Evolutionary conservation across 2,329 filamentous ascomycete species (phyloP).

Genomic region (Pseudogymnoascus sp.): DNA sequence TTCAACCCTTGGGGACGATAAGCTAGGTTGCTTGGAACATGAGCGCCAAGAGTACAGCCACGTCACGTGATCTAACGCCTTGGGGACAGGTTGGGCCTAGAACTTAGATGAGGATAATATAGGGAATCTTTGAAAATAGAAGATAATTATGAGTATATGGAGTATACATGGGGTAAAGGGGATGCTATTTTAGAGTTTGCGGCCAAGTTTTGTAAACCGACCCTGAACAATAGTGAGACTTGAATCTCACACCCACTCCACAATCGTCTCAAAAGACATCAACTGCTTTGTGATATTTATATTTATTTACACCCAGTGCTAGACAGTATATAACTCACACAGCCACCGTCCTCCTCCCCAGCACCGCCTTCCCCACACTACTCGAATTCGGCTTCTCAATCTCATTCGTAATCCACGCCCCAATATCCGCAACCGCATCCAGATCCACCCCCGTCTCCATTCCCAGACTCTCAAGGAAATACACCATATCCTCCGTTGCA

Average conservation of each 20-base stretch:
- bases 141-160: neutral
- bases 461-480: conserved; percentile 66
- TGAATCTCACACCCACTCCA: neutral
- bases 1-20: conserved; percentile 9
- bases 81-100: rapidly evolving
- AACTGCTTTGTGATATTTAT: neutral
- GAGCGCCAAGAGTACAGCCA: conserved; percentile 7
- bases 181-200: neutral
- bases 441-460: conserved; percentile 67
- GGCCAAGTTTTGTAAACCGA: neutral
- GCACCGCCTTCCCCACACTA: conserved; percentile 57
- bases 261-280: neutral
- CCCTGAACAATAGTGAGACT: neutral
- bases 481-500: conserved; percentile 75
- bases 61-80: neutral
- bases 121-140: neutral
- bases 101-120: neutral
- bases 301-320: neutral
- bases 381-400: conserved; percentile 57
- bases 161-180: neutral
- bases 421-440: conserved; percentile 57
- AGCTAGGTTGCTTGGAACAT: conserved; percentile 7
- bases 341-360: conserved; percentile 33
- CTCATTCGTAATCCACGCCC: conserved; percentile 61
- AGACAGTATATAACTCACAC: neutral